Base-by-base conservation (phyloP, 2,329 filamentous ascomycete species). In the Penicillium polonicum region DNA sequence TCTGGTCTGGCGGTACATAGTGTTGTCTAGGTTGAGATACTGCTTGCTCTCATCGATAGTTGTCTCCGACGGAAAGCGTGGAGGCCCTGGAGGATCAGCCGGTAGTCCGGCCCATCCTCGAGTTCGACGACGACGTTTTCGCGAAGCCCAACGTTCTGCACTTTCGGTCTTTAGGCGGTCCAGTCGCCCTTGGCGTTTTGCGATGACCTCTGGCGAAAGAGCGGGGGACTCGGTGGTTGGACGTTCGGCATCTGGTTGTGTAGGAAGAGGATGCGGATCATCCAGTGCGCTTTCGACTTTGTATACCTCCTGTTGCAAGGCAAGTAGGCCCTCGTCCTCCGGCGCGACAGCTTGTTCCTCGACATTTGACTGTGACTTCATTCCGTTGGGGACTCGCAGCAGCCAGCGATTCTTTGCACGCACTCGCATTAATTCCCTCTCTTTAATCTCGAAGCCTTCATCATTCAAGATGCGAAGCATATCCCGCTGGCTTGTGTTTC, bases 61-160 rank as follows among this genome's bases (percentile, higher is more conserved):
- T 13, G 88, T 92, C 72, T 94, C 90, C 0, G 90, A 93, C 1
- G 89, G 89, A 62, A 91, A 94, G 23, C 90, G 85, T 15, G 88
- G 86, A 21, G 87, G 84, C 5, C 86, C 85, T 1, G 86, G 82
- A 7, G 85, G 84, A 68, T 90, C 88, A 38, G 87, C 82, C 15
- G 88, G 85, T 27, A 89, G 72, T 2, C 87, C 86, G 42, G 83
- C 86, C 80, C 85, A 89, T n/a, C 83, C 84, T 65, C 85, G 82
- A 53, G 86, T 88, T 46, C 88, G 82, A 60, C 88, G 84, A 51
- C 88, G 83, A 52, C 88, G 84, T 70, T 90, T 91, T 57, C 85
- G 80, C 8, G 82, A 77, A 8, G 79, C 79, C 82, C 85, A 87
- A 58, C 83, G 81, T 65, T 88, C 84, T 25, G 82, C 82, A 63